phyloP scores from a whole-genome alignment of 1,284 basidiomycete genomes.

The Rhizoctonia solani region DNA sequence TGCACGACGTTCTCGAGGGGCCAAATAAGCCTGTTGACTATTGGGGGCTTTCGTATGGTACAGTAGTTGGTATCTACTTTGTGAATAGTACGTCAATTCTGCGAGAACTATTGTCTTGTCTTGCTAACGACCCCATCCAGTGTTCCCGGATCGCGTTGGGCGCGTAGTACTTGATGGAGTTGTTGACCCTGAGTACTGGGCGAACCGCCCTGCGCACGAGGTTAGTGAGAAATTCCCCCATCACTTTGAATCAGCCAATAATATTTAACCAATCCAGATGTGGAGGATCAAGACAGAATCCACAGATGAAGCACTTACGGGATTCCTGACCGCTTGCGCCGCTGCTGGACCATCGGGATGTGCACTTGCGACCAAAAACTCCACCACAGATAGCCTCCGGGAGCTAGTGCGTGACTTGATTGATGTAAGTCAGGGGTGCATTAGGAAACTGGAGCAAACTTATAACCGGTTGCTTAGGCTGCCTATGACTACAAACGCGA shows the following conservation, averaged over 20 bases:
- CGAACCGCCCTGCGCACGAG: slow-evolving; percentile 5
- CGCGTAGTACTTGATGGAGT: slow-evolving; percentile 31
- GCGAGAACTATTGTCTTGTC: neutral
- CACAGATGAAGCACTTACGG: no score
- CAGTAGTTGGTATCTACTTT: slow-evolving; percentile 30
- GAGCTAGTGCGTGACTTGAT: slow-evolving; percentile 14
- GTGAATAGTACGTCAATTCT: slow-evolving; percentile 28
- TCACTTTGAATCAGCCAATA: neutral
- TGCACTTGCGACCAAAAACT: slow-evolving; percentile 15
- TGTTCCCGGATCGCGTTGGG: slow-evolving; percentile 33
- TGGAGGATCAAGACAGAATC: slow-evolving; percentile 4
- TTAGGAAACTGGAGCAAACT: neutral
- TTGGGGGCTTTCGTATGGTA: slow-evolving; percentile 36
- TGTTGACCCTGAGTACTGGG: slow-evolving; percentile 10
- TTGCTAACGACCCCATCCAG: neutral
- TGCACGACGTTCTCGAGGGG: slow-evolving; percentile 24
- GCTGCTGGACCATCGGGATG: slow-evolving; percentile 28
- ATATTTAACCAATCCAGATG: neutral
- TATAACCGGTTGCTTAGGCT: neutral
- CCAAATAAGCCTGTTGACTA: slow-evolving; percentile 23
- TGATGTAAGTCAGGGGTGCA: slow-evolving; percentile 5
- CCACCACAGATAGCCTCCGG: slow-evolving; percentile 13
- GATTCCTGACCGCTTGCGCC: slow-evolving; percentile 21
- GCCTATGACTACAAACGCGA: slow-evolving; percentile 3
- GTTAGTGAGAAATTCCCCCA: neutral